These are phyloP conservation scores for Botrytis paeoniae DNA, from an alignment of 2,329 filamentous ascomycete genomes.

Conservation along the genomic window DNA sequence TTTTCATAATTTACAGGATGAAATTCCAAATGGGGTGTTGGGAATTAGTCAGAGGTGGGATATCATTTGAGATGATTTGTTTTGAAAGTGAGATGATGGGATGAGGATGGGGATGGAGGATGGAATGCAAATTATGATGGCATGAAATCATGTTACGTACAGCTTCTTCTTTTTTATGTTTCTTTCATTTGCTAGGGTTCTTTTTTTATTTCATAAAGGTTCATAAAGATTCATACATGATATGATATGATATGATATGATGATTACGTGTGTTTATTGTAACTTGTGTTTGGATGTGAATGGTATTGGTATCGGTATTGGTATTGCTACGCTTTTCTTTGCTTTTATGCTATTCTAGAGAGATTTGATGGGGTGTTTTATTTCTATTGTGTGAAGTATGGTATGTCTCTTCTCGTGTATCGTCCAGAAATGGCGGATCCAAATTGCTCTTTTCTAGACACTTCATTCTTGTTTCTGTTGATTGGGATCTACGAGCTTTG, in stretches of 20 bases:
- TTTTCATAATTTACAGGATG: slow-evolving; percentile 14
- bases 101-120: background rate
- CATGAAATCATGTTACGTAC: slow-evolving; percentile 15
- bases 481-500: background rate
- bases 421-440: background rate
- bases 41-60: background rate
- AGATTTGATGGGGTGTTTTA: background rate
- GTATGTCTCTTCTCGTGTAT: background rate
- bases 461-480: background rate
- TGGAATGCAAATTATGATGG: slow-evolving; percentile 16
- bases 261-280: background rate
- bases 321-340: background rate
- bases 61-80: slow-evolving; percentile 8
- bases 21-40: background rate
- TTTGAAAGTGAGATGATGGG: slow-evolving; percentile 2
- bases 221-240: background rate
- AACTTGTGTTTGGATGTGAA: background rate
- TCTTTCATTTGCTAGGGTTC: background rate
- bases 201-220: background rate
- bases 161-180: background rate
- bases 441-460: background rate
- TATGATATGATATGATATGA: background rate
- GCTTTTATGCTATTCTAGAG: background rate
- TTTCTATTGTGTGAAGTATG: background rate
- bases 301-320: background rate